Evolutionary conservation across 2,329 filamentous ascomycete species (phyloP), one percentile per base, ranked within the genome.

Genomic region (Mycocentrospora acerina): DNA sequence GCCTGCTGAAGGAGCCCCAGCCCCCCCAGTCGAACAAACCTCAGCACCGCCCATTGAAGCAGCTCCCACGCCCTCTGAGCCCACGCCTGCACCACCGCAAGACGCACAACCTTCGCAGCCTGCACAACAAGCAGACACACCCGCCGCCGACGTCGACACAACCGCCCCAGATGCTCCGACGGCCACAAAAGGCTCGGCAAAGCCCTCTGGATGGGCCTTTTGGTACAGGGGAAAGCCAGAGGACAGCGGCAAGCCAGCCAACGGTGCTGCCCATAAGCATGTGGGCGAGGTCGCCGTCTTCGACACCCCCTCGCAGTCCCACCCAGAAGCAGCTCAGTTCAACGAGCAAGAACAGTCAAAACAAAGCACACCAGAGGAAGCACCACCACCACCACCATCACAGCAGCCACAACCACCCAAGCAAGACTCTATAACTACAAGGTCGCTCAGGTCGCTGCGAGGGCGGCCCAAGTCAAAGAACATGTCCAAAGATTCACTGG

Each of bases 171-270:
- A 31, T 15, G 14, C 30, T 15, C 32, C 37, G 14, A 28, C 41
- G 11, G 46, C 32, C 7, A 3, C 51, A 2, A 65, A 69, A 1
- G 66, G 70, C 5, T 70, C 77, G 46, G 56, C 66, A 56, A 76
- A 51, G 53, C 69, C 46, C 63, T 85, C 86, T 1, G 86, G 83
- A 0, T 91, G 87, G 87, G 86, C 84, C 0, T 90, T 91, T 51
- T 91, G 86, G 86, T 88, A 83, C 11, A 79, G 76, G 30, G 81
- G 84, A 3, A 67, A 66, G 40, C 49, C 69, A 58, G 24, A 78
- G 74, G 54, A 58, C 63, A 49, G 81, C 72, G 16, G 72, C 77
- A 55, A 34, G 72, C 79, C 46, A 71, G 79, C 24, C 71, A 82
- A 62, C 63, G 76, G 32, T 77, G 81, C 29, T 71, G 85, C 67